Base-by-base conservation (phyloP, 371 early-diverging fungal species). In the Mucor lusitanicus region DNA sequence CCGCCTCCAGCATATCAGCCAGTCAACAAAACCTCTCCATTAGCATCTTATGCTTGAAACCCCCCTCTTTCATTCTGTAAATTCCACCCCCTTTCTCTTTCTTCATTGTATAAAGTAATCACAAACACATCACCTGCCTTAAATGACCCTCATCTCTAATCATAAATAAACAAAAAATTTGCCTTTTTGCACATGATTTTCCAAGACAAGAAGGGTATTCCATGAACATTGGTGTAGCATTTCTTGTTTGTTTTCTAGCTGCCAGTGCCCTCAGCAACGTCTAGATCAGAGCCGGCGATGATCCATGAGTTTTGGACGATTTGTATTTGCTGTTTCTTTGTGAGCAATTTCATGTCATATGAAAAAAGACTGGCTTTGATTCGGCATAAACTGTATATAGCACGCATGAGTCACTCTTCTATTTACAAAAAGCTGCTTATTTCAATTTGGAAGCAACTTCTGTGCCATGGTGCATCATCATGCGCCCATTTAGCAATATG, bases 1-100 rank as follows among this genome's bases (percentile, higher is more conserved):
- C 56, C 67, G 11, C 61, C 56, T 54, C 48, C 48, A 23, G 55
- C 44, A 13, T 67, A 60, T 35, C 48, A 48, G 19, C 48, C 48
- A 4, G 21, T 9, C 19, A 21, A n/a, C 9, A 48, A 48, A 9
- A 1, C 48, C 19, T 19, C 23, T 21, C 48, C 23, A 19, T 48
- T 23, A 21, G 19, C 23, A 23, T 48, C 48, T 23, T 23, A 48
- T 48, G 48, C 48, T 23, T 48, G 23, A 21, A 48, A 7, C 42
- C 3, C 15, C 35, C 35, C 35, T 9, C 9, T 9, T 35, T 35
- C 35, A 35, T 35, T 42, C 3, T 42, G 42, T 42, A 42, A 15
- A 42, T 17, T 17, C 15, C n/a, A 42, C 42, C 42, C 17, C 42
- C 42, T 17, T 6, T 17, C 3, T 17, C 15, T n/a, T n/a, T n/a